Evolutionary conservation across 2,329 filamentous ascomycete genomes (phyloP).

Genomic region (Hirsutella rhossiliensis): DNA sequence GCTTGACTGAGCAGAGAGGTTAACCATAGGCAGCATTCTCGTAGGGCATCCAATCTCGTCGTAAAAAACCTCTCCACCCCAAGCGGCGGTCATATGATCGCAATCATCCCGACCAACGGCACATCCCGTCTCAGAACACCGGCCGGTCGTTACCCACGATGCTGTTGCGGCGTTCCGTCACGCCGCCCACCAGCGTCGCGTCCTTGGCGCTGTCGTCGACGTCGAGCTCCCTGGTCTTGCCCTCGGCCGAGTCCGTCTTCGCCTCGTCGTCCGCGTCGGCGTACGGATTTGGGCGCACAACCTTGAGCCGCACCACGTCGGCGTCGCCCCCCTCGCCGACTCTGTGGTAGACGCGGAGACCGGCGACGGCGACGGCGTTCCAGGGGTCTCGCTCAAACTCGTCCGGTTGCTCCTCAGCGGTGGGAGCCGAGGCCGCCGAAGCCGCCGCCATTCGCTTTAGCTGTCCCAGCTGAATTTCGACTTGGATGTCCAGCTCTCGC

Average conservation of each 20-base stretch:
- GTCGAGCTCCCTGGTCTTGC: conserved; percentile 22
- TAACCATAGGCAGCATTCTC: too few relatives aligned
- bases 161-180: conserved; percentile 21
- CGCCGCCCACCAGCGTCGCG: conserved; percentile 24
- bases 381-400: conserved; percentile 46
- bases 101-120: background rate
- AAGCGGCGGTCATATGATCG: too few relatives aligned
- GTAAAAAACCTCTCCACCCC: too few relatives aligned
- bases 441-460: conserved; percentile 4
- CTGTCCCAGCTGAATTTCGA: conserved; percentile 9
- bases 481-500: conserved; percentile 22
- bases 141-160: conserved; percentile 17
- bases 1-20: too few relatives aligned
- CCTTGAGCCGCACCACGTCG: conserved; percentile 25
- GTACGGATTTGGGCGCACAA: conserved; percentile 25
- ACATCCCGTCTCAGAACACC: too few relatives aligned
- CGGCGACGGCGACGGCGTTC: conserved; percentile 52
- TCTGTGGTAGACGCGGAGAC: conserved; percentile 47
- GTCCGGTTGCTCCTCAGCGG: conserved; percentile 32
- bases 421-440: background rate
- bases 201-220: conserved; percentile 34
- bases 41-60: too few relatives aligned
- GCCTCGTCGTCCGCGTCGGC: conserved; percentile 12
- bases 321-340: conserved; percentile 10
- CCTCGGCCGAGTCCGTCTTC: conserved; percentile 10